A percentile compares a stretch with the other conserved stretches of the same genome.
Evolutionary conservation across 108 stramenopile species (phyloP).

Genomic region (Conticribra guillardii): DNA sequence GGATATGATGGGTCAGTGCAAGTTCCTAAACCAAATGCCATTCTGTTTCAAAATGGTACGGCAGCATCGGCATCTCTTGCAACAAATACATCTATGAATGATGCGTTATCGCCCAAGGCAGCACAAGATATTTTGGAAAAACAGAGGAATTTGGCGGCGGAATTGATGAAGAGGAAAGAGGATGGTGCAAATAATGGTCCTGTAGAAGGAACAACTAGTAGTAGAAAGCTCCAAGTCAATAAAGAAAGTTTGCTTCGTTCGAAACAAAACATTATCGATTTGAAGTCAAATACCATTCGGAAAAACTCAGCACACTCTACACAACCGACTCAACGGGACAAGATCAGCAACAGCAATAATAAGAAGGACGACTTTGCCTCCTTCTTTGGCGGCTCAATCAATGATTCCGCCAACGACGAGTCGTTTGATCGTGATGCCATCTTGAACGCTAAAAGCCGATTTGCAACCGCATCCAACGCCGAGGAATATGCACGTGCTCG

Average conservation of each 20-base stretch:
- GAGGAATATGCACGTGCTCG: conserved; percentile 74
- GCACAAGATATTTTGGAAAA: conserved; percentile 38
- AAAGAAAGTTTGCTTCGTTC: no score
- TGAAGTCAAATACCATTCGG: no score
- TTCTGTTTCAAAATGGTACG: conserved; percentile 37
- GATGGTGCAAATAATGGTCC: neutral
- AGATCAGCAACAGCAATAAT: neutral
- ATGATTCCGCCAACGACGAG: neutral
- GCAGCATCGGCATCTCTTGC: conserved; percentile 8
- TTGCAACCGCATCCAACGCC: conserved; percentile 68
- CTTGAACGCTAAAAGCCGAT: conserved; percentile 69
- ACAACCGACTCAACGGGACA: neutral
- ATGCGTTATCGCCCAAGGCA: neutral
- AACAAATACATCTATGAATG: neutral
- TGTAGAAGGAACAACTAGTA: neutral
- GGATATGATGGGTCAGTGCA: conserved; percentile 71
- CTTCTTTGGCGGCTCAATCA: conserved; percentile 11
- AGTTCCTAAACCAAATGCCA: conserved; percentile 64
- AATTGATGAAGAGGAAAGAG: conserved; percentile 9
- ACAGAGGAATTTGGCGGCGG: conserved; percentile 39
- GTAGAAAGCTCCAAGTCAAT: no score
- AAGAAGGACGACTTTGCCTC: conserved; percentile 31
- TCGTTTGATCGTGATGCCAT: conserved; percentile 36
- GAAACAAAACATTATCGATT: no score
- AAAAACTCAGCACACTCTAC: neutral